Base-by-base conservation (phyloP, 73 alveolate species). In the Symbiodinium pilosum region DNA sequence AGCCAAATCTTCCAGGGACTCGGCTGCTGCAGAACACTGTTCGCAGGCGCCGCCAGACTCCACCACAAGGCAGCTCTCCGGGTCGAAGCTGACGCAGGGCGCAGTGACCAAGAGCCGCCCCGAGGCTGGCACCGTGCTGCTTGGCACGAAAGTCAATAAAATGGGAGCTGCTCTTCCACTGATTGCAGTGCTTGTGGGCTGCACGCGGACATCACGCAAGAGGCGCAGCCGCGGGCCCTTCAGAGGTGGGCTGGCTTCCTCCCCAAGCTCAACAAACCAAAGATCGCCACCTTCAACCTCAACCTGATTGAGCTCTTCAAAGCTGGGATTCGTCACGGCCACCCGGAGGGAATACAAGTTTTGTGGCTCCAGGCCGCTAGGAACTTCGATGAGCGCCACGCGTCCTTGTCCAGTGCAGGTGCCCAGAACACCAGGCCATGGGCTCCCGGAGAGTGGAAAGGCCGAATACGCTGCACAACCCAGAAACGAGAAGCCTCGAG, bases 171-270 rank as follows among this genome's bases (percentile, higher is more conserved):
- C 30, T 34, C 81, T 34, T 1, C 81, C 81, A 32, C 30, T 34
- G 81, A 38, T 38, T 2, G 81, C 81, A 18, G 81, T 64, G 81
- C 81, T 64, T 38, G 81, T 64, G 81, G 81, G 81, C 81, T 64
- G 39, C 81, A 64, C 41, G 1, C 81, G 81, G 81, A 64, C 6
- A n/a, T 64, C 41, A 30, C 32, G 81, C 30, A 64, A 38, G 39
- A 64, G 12, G 9, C 81, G 81, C 18, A 64, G 81, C 24, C 41
- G 4, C 0, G 81, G 81, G 34, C 41, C 81, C 0, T 28, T 18
- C 24, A 64, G 81, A 32, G 81, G 81, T 26, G 81, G 81, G 34
- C 81, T 64, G 20, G 81, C 81, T 28, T 64, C 81, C 5, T 64
- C 81, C 41, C 81, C 81, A 18, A 64, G 81, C 81, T 64, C 81